Evolutionary conservation across 2,329 filamentous ascomycete species (phyloP).

Genomic region (Cryphonectria parasitica): DNA sequence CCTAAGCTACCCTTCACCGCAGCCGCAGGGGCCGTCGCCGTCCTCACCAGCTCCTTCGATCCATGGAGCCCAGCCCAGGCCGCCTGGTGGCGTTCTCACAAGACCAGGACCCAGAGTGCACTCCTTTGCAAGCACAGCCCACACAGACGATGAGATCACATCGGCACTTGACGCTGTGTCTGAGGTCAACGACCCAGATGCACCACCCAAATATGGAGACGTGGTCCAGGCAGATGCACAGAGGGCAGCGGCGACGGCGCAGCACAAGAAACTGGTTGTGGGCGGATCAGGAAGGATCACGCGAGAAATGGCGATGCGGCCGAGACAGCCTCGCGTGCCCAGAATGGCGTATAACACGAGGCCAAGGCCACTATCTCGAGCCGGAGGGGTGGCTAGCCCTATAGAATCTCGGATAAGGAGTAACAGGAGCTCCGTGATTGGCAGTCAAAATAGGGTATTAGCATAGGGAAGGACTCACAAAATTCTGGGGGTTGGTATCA

Average conservation of each 20-base stretch:
- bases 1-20: not conserved
- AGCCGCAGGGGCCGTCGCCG: slow-evolving; percentile 1
- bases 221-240: slow-evolving; percentile 15
- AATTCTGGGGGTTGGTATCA: not conserved
- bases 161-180: slow-evolving; percentile 13
- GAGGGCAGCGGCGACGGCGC: not conserved
- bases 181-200: slow-evolving; percentile 13
- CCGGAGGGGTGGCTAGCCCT: not conserved
- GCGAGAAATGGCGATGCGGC: not conserved
- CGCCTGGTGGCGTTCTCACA: not conserved
- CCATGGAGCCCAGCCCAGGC: not conserved
- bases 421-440: slow-evolving; percentile 1
- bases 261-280: slow-evolving; percentile 14
- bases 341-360: not conserved
- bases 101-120: slow-evolving; percentile 9
- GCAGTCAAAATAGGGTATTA: slow-evolving; percentile 10
- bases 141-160: slow-evolving; percentile 19
- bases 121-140: slow-evolving; percentile 6
- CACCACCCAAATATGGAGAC: slow-evolving; percentile 20
- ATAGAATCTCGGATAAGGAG: slow-evolving; percentile 12
- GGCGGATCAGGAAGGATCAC: slow-evolving; percentile 17
- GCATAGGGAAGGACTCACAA: not conserved
- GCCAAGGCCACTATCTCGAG: not conserved
- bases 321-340: not conserved
- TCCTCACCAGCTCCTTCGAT: slow-evolving; percentile 6